A percentile compares a stretch with the other conserved stretches of the same genome.
These are phyloP conservation scores for Metschnikowia koreensis DNA, from an alignment of 805 yeast genomes.

Conservation along the genomic window DNA sequence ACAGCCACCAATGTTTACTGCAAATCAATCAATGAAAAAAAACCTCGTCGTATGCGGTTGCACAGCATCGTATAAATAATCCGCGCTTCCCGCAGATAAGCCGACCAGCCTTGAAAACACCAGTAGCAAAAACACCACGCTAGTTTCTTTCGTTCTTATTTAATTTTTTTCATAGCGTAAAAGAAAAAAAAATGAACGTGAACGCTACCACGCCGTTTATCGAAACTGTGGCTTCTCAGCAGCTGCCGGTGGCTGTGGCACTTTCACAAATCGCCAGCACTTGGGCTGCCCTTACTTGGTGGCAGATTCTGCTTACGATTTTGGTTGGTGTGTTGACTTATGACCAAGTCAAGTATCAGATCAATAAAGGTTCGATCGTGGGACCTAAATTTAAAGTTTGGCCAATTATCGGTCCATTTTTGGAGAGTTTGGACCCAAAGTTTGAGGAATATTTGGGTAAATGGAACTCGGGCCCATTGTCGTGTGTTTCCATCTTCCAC, in stretches of 20 bases:
- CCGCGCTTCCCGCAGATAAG: constrained; percentile 8
- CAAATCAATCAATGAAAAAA: not conserved
- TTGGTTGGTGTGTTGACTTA: constrained; percentile 51
- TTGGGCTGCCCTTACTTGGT: constrained; percentile 45
- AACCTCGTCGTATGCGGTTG: not conserved
- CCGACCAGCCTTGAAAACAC: not conserved
- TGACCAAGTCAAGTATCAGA: constrained; percentile 77
- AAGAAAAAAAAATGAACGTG: constrained; percentile 6
- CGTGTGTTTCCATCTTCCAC: constrained; percentile 97
- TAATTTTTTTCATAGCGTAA: not conserved
- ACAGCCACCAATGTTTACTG: not conserved
- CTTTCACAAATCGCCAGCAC: constrained; percentile 15
- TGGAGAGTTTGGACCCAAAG: constrained; percentile 92
- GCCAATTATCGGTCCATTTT: constrained; percentile 96
- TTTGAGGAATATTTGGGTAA: constrained; percentile 90
- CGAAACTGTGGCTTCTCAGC: not conserved
- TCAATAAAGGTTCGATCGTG: constrained; percentile 81
- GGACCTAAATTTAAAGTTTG: constrained; percentile 87
- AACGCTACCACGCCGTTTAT: constrained; percentile 10
- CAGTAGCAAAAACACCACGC: not conserved
- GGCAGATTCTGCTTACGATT: constrained; percentile 48
- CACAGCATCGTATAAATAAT: constrained; percentile 12
- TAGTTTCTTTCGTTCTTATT: not conserved
- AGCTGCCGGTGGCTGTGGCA: not conserved
- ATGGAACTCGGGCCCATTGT: constrained; percentile 92